Conservation (phyloP, 192 early-diverging fungal genomes). For the Mycoemilia scoparia region DNA sequence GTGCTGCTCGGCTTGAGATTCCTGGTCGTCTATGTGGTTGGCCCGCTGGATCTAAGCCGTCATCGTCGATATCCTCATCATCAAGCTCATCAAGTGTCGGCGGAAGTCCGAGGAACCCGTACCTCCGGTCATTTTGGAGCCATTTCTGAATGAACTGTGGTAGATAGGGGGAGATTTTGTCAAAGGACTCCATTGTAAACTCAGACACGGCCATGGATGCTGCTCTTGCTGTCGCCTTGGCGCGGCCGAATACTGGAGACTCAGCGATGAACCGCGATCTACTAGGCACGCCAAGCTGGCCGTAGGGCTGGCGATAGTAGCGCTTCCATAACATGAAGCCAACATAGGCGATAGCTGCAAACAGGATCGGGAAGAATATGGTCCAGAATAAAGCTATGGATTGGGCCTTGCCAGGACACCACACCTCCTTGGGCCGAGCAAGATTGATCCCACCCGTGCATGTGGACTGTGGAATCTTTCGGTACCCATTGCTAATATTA, state of each 20-base stretch:
- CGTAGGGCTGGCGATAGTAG: constrained; percentile 20
- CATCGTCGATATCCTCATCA: constrained; percentile 12
- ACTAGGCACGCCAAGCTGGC: too few species aligned
- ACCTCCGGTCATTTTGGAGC: constrained; percentile 27
- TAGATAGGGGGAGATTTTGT: constrained; percentile 19
- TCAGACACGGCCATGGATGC: constrained; percentile 14
- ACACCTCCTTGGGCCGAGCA: constrained; percentile 31
- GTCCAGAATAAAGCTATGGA: constrained; percentile 19
- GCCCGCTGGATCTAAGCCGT: constrained; percentile 5
- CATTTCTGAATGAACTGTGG: constrained; percentile 18
- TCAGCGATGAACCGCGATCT: constrained; percentile 15
- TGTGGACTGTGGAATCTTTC: constrained; percentile 69
- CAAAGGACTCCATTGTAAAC: constrained; percentile 15
- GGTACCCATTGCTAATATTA: constrained; percentile 64
- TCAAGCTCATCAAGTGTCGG: too few species aligned
- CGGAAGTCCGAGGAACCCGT: too few species aligned
- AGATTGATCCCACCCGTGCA: constrained; percentile 58
- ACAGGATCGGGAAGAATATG: constrained; percentile 12
- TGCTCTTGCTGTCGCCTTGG: constrained; percentile 14
- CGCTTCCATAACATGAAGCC: constrained; percentile 18
- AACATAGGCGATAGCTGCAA: constrained; percentile 15
- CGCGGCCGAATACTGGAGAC: constrained; percentile 22
- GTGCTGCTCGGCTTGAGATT: too few species aligned
- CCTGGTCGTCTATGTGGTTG: constrained; percentile 5
- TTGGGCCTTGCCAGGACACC: constrained; percentile 44